Evolutionary conservation across 192 early-diverging fungal genomes (phyloP), one percentile per base, ranked within the genome.

Genomic region (Entomortierella beljakovae): DNA sequence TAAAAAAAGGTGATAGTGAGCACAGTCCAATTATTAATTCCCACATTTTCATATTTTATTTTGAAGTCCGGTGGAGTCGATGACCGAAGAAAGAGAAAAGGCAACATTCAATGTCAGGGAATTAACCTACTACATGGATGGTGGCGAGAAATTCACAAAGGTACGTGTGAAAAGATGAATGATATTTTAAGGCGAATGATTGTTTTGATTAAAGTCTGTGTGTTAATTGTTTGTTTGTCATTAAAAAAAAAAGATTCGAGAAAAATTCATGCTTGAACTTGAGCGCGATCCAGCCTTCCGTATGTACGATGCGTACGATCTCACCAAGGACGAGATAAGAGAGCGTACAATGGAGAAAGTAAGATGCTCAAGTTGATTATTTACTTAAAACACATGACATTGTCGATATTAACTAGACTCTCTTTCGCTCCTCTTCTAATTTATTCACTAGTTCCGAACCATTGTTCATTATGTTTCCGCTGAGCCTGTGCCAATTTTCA

Each of bases 311-410:
- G 86, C 90, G 53, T 91, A 92, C 50, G 94, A 94, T 82, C 85
- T 94, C 54, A 81, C 89, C 25, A 88, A 96, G 77, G 81, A 86
- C 18, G 82, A 93, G 82, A 89, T 94, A 23, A 91, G 94, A 72
- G 91, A 91, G 80, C 89, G 93, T 31, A 92, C 94, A 43, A 95
- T 97, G 93, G 88, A 86, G 77, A 96, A 94, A 85, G 86, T 92
- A 79, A 5, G 32, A 22, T 57, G 9, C 9, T 38, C 49, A n/a
- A n/a, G n/a, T n/a, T n/a, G n/a, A 18, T 28, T 48, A 23, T 20
- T 57, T 34, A 28, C 25, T n/a, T 16, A 40, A 37, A 37, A 40
- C 5, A 40, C 10, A 5, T 7, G 18, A 58, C 16, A 25, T 15
- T 11, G 43, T 20, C 20, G 15, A 46, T 46, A 15, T 20, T 46